Evolutionary conservation across 306 rosid genomes (phyloP).

Genomic region (Castanopsis chinensis): DNA sequence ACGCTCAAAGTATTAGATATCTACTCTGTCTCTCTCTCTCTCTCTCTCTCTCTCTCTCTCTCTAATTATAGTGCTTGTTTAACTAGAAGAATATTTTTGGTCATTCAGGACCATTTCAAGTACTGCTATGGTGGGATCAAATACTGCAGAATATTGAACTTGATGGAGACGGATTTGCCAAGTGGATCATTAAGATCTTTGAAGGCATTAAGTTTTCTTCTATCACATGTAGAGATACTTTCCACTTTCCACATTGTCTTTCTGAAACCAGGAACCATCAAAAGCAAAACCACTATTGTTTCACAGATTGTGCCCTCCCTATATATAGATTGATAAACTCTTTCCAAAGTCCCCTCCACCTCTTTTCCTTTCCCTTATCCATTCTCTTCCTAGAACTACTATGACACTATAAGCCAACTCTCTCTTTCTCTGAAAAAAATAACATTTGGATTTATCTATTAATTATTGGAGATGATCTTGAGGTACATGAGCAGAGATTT

Average conservation of each 20-base stretch:
- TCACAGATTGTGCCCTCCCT: not conserved
- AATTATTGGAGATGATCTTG: not conserved
- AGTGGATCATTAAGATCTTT: conserved; percentile 21
- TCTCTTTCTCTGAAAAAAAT: not conserved
- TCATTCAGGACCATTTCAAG: too few relatives aligned
- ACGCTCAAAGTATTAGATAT: too few relatives aligned
- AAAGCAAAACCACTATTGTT: not conserved
- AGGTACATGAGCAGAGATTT: not conserved
- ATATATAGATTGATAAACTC: not conserved
- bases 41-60: too few relatives aligned
- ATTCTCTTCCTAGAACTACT: not conserved
- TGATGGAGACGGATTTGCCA: conserved; percentile 8
- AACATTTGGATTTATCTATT: not conserved
- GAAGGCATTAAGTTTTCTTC: too few relatives aligned
- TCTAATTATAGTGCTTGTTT: too few relatives aligned
- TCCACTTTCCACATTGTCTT: not conserved
- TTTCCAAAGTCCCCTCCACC: not conserved
- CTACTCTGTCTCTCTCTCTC: too few relatives aligned
- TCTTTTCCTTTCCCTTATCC: too few relatives aligned
- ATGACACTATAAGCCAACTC: not conserved
- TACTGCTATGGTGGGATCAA: too few relatives aligned
- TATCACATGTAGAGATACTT: not conserved
- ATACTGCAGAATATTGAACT: not conserved
- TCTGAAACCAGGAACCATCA: not conserved
- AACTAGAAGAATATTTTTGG: too few relatives aligned